Base-by-base conservation (phyloP, 768 basidiomycete species). In the Auriscalpium vulgare region DNA sequence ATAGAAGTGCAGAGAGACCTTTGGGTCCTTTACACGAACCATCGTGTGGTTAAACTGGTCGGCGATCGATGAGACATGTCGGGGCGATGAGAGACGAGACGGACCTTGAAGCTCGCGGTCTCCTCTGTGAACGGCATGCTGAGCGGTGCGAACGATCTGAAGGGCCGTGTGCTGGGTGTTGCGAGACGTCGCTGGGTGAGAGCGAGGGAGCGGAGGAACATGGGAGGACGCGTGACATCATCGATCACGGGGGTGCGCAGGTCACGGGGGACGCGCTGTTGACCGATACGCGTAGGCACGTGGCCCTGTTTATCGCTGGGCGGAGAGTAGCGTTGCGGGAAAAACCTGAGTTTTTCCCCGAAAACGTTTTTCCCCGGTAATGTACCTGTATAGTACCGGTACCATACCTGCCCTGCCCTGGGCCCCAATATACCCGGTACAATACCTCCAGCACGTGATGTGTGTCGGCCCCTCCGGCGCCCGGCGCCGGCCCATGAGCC, bases 21-120 rank as follows among this genome's bases (percentile, higher is more conserved):
- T 83, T 8, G 92, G 87, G 67, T 95, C 91, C 75, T 86, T 94
- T 68, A 95, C 78, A 63, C 93, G 81, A 63, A 94, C 69, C 91
- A 91, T 92, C 17, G 87, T 89, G 69, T 93, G 90, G 67, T 91
- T 90, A 72, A 88, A 84, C 86, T 88, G 58, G 29, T 7, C 29
- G 29, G 47, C n/a, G n/a, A 36, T 45, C 17, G 23, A 40, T 48
- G 47, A 48, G 47, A 11, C 40, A 14, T 13, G 40, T 17, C 13
- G 40, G 40, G 40, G 13, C 40, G 8, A 17, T 13, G 40, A 14
- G 40, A 14, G 17, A 5, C 11, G 35, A 36, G 9, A 45, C 40
- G 45, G 21, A 50, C 60, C 55, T 48, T 62, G 37, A 56, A 62
- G 35, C 53, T 54, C 5, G 61, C 55, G 3, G 61, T 62, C 45